These are phyloP conservation scores for Geotrichum aggregatum DNA, from an alignment of 1,139 yeast genomes.

Conservation along the genomic window DNA sequence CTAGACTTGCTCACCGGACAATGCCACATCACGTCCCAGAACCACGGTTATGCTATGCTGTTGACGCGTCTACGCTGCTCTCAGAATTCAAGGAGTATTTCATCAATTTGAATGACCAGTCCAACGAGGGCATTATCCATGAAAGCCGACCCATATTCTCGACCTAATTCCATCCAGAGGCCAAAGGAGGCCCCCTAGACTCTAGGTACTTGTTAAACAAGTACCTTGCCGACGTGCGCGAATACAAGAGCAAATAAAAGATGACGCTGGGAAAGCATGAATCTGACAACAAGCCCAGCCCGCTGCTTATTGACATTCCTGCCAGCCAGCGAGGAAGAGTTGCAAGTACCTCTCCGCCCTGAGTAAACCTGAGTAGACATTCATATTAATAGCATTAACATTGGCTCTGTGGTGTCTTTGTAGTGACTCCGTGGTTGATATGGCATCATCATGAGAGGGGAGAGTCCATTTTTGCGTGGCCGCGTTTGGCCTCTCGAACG, in stretches of 20 bases:
- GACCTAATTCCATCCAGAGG: constrained; percentile 98
- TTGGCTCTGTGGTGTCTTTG: too few relatives aligned
- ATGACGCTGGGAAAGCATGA: constrained; percentile 32
- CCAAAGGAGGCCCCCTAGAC: constrained; percentile 97
- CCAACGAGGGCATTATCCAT: constrained; percentile 97
- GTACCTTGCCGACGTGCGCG: constrained; percentile 66
- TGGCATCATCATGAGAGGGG: neutral
- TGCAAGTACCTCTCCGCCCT: constrained; percentile 35
- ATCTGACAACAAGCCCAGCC: constrained; percentile 51
- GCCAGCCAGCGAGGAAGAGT: constrained; percentile 77
- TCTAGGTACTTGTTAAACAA: constrained; percentile 86
- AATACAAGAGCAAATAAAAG: constrained; percentile 47
- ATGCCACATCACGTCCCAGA: constrained; percentile 96
- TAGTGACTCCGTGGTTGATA: neutral
- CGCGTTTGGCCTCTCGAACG: too few relatives aligned
- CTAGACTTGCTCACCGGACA: constrained; percentile 82
- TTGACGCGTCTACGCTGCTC: constrained; percentile 72
- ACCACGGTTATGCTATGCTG: constrained; percentile 97
- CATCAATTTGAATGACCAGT: constrained; percentile 87
- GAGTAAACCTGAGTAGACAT: neutral
- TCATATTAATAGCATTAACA: neutral
- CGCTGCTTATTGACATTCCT: constrained; percentile 69
- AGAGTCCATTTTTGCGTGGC: neutral
- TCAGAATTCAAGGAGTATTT: constrained; percentile 80
- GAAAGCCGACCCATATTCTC: constrained; percentile 81